These are phyloP conservation scores for Akebia trifoliata DNA, from an alignment of 164 flowering plant species.

Conservation along the genomic window DNA sequence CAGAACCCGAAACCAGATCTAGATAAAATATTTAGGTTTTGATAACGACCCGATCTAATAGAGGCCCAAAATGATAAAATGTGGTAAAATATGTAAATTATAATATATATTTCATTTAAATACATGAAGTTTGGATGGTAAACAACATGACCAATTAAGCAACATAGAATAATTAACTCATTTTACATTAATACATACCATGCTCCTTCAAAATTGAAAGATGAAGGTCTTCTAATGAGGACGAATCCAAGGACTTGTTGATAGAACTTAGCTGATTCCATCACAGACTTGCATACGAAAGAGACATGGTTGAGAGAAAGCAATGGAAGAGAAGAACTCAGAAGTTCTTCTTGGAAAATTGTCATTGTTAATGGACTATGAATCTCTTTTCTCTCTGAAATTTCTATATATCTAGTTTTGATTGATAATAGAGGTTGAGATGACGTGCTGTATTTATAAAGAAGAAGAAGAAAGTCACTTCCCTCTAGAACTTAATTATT, in stretches of 20 bases:
- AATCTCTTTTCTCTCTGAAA: not conserved
- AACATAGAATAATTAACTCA: too few species aligned
- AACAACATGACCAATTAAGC: too few species aligned
- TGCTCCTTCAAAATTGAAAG: slow-evolving; percentile 18
- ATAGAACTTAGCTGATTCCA: slow-evolving; percentile 16
- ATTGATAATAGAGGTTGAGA: too few species aligned
- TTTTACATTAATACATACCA: too few species aligned
- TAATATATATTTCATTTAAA: too few species aligned
- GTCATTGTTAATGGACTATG: slow-evolving; percentile 6
- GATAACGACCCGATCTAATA: too few species aligned
- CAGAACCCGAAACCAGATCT: too few species aligned
- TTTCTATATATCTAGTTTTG: too few species aligned
- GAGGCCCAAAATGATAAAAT: too few species aligned
- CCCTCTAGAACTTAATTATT: not conserved
- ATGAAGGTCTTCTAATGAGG: slow-evolving; percentile 19
- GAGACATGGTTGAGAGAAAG: slow-evolving; percentile 17
- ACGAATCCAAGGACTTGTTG: slow-evolving; percentile 19
- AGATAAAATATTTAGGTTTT: too few species aligned
- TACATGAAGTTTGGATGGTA: too few species aligned
- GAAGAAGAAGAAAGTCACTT: not conserved
- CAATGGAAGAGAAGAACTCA: slow-evolving; percentile 5
- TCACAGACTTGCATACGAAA: slow-evolving; percentile 10
- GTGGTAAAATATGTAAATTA: too few species aligned
- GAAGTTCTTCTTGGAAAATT: slow-evolving; percentile 9
- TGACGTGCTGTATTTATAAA: not conserved